Percentiles rank a stretch among this genome's conserved stretches.
Evolutionary conservation across 2,329 filamentous ascomycete species (phyloP).

Genomic region (Epichloe elymi): DNA sequence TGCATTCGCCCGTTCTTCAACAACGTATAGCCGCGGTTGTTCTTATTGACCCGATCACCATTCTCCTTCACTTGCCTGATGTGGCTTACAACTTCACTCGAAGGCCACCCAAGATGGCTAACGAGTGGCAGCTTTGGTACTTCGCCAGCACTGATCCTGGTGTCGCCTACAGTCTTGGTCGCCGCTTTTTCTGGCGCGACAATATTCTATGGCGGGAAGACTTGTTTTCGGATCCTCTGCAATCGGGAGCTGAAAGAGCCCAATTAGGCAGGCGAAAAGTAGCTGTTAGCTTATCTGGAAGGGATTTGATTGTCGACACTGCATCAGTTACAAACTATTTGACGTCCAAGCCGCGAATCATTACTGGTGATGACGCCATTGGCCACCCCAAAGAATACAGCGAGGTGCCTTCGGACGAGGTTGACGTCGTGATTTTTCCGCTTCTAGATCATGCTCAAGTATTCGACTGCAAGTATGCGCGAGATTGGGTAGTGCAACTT

Average conservation of each 20-base stretch:
- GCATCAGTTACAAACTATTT: slow-evolving; percentile 45
- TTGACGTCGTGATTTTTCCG: slow-evolving; percentile 49
- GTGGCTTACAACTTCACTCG: slow-evolving; percentile 61
- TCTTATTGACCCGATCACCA: slow-evolving; percentile 48
- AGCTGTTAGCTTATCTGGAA: slow-evolving; percentile 44
- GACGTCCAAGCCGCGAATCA: slow-evolving; percentile 2
- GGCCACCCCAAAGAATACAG: slow-evolving; percentile 9
- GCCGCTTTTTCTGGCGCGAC: slow-evolving; percentile 60
- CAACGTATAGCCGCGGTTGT: slow-evolving; percentile 35
- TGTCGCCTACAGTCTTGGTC: slow-evolving; percentile 48
- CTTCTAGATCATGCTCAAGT: slow-evolving; percentile 51
- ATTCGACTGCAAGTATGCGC: slow-evolving; percentile 29
- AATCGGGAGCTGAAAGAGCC: neutral
- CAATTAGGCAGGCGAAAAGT: slow-evolving; percentile 21
- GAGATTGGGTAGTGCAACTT: slow-evolving; percentile 17
- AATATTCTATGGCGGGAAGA: slow-evolving; percentile 61
- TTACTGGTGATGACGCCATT: slow-evolving; percentile 6
- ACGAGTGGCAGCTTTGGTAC: slow-evolving; percentile 58
- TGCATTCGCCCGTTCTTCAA: slow-evolving; percentile 34
- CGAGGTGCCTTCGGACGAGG: slow-evolving; percentile 7
- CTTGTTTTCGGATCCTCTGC: slow-evolving; percentile 20
- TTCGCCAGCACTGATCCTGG: slow-evolving; percentile 56
- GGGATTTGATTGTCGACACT: slow-evolving; percentile 54
- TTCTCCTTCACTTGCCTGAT: slow-evolving; percentile 55
- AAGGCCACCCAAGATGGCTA: slow-evolving; percentile 39